A percentile compares a stretch with the other conserved stretches of the same genome.
Conservation (phyloP, 495 filamentous ascomycete genomes). For the Diplogelasinospora grovesii region DNA sequence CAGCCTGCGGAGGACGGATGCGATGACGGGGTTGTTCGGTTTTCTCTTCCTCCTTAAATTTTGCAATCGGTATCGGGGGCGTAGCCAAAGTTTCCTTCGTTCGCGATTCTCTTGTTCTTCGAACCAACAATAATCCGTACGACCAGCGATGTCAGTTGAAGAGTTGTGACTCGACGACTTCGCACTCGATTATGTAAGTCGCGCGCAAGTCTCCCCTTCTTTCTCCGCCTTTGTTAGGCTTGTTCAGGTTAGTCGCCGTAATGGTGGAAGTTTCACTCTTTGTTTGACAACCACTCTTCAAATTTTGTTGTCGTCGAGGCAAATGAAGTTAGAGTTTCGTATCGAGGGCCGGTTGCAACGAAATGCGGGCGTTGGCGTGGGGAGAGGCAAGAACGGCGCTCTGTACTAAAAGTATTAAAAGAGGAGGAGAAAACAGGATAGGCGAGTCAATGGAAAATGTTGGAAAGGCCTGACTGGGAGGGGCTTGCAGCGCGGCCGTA, state of each 20-base stretch:
- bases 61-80: too few relatives aligned
- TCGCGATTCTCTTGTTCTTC: too few relatives aligned
- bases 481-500: neutral
- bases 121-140: too few relatives aligned
- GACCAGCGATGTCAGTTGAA: too few relatives aligned
- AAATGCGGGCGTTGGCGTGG: conserved; percentile 15
- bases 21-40: conserved; percentile 8
- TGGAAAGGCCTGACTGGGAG: conserved; percentile 13
- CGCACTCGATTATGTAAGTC: neutral
- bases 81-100: too few relatives aligned
- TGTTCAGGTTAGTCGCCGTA: neutral
- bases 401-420: conserved; percentile 20
- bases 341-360: conserved; percentile 11
- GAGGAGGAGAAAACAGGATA: conserved; percentile 10
- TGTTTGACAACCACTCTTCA: conserved; percentile 5
- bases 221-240: conserved; percentile 11
- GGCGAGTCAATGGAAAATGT: conserved; percentile 21
- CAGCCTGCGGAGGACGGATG: conserved; percentile 6
- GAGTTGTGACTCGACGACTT: neutral
- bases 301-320: conserved; percentile 7
- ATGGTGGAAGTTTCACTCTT: conserved; percentile 9
- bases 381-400: conserved; percentile 16
- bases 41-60: conserved; percentile 3
- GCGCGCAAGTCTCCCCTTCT: neutral
- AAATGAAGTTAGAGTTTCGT: conserved; percentile 5